These are phyloP conservation scores for Phytophthora aleatoria DNA, from an alignment of 352 stramenopile genomes.

Conservation along the genomic window DNA sequence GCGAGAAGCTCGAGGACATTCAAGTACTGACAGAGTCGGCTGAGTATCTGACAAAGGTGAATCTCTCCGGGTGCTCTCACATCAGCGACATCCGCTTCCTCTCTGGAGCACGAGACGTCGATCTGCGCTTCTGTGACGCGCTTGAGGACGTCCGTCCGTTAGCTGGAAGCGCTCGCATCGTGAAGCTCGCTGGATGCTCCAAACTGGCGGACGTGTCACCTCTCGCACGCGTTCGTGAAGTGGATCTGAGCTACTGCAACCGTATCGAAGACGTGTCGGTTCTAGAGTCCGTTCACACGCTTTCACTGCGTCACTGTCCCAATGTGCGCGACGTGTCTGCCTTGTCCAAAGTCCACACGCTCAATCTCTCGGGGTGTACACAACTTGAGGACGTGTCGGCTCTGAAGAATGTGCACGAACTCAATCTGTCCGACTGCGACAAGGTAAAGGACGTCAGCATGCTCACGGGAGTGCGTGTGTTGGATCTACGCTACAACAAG, in stretches of 20 bases:
- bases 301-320: constrained; percentile 67
- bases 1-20: constrained; percentile 52
- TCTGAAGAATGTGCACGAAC: constrained; percentile 49
- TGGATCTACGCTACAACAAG: constrained; percentile 70
- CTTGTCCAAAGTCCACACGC: constrained; percentile 46
- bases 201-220: constrained; percentile 53
- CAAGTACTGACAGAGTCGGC: constrained; percentile 29
- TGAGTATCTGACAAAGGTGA: constrained; percentile 35
- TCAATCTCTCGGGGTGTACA: constrained; percentile 68
- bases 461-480: constrained; percentile 58
- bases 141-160: constrained; percentile 53
- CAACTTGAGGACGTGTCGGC: constrained; percentile 51
- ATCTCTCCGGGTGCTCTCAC: constrained; percentile 60
- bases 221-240: constrained; percentile 47
- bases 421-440: constrained; percentile 69
- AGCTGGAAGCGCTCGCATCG: constrained; percentile 31
- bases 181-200: constrained; percentile 67
- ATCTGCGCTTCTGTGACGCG: constrained; percentile 73
- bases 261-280: constrained; percentile 52
- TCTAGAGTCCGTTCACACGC: constrained; percentile 51
- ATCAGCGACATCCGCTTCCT: constrained; percentile 54
- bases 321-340: constrained; percentile 52
- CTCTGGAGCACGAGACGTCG: constrained; percentile 41
- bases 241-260: constrained; percentile 75
- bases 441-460: constrained; percentile 53